Conservation (phyloP, 768 basidiomycete species). For the Podaxis carcinomalis region DNA sequence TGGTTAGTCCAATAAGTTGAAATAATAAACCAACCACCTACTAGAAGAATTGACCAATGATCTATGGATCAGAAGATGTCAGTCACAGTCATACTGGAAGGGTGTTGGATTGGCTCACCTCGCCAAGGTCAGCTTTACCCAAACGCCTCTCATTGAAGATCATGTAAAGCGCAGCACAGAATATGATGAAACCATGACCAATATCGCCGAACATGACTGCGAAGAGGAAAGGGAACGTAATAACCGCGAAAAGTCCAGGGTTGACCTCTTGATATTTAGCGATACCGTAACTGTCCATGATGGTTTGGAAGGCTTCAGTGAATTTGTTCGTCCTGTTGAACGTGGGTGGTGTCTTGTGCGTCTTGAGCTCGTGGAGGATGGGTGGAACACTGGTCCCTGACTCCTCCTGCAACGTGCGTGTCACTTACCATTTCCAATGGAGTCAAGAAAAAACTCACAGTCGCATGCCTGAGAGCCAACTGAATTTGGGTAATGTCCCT, state of each 20-base stretch:
- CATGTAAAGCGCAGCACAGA: slow-evolving; percentile 76
- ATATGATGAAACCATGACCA: slow-evolving; percentile 87
- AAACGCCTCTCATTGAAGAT: slow-evolving; percentile 81
- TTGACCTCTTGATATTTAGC: slow-evolving; percentile 96
- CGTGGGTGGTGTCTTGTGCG: slow-evolving; percentile 90
- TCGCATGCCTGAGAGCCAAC: slow-evolving; percentile 81
- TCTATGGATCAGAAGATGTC: slow-evolving; percentile 38
- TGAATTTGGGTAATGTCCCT: slow-evolving; percentile 87
- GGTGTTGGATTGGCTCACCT: slow-evolving; percentile 37
- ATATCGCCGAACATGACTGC: slow-evolving; percentile 99
- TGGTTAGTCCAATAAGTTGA: slow-evolving; percentile 7
- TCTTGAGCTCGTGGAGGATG: slow-evolving; percentile 86
- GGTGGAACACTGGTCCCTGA: slow-evolving; percentile 92
- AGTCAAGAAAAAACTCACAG: slow-evolving; percentile 39
- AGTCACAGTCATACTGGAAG: background rate
- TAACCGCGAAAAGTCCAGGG: slow-evolving; percentile 87
- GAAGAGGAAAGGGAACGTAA: slow-evolving; percentile 97
- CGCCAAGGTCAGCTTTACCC: slow-evolving; percentile 68
- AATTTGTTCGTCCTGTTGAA: slow-evolving; percentile 95
- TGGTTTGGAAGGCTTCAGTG: slow-evolving; percentile 94
- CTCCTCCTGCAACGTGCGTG: slow-evolving; percentile 57
- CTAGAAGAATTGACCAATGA: slow-evolving; percentile 89
- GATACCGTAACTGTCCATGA: slow-evolving; percentile 97
- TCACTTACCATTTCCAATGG: background rate
- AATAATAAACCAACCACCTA: slow-evolving; percentile 36